phyloP scores from a whole-genome alignment of 2,329 filamentous ascomycete genomes.

The Metarhizium sp. region DNA sequence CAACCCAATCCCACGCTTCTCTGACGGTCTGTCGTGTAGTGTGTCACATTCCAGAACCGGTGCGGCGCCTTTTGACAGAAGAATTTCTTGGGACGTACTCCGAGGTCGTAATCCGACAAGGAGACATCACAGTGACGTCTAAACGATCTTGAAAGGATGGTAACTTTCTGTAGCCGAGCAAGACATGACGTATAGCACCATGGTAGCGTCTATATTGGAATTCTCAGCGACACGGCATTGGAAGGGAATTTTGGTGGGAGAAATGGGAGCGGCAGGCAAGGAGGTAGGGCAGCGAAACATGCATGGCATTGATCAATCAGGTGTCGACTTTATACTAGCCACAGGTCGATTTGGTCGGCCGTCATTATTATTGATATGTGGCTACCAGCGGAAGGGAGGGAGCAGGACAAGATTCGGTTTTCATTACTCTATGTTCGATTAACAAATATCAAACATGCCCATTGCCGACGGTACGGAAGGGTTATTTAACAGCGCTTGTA shows the following conservation, averaged over 20 bases:
- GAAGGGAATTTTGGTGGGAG: not conserved
- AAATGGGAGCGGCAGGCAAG: not conserved
- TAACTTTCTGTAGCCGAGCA: not conserved
- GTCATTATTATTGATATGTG: not conserved
- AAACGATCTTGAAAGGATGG: not conserved
- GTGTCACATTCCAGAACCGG: not conserved
- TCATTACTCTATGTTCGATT: slow-evolving; percentile 5
- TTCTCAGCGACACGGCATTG: not conserved
- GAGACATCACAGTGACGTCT: not conserved
- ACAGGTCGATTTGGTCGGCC: not conserved
- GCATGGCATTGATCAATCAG: not conserved
- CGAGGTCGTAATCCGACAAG: not conserved
- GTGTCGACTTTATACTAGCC: not conserved
- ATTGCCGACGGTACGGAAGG: not conserved
- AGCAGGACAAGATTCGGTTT: not conserved
- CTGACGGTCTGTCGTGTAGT: not conserved
- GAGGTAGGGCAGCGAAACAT: not conserved
- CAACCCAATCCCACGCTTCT: too few species aligned
- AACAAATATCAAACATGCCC: slow-evolving; percentile 5
- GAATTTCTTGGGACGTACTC: not conserved
- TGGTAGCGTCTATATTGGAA: not conserved
- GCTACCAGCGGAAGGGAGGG: slow-evolving; percentile 1
- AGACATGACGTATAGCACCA: not conserved
- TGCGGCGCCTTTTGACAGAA: not conserved
- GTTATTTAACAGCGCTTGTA: not conserved